Percentiles rank a stretch among this genome's conserved stretches.
These are phyloP conservation scores for Aspergillus alliaceus DNA, from an alignment of 2,329 filamentous ascomycete species.

Conservation along the genomic window DNA sequence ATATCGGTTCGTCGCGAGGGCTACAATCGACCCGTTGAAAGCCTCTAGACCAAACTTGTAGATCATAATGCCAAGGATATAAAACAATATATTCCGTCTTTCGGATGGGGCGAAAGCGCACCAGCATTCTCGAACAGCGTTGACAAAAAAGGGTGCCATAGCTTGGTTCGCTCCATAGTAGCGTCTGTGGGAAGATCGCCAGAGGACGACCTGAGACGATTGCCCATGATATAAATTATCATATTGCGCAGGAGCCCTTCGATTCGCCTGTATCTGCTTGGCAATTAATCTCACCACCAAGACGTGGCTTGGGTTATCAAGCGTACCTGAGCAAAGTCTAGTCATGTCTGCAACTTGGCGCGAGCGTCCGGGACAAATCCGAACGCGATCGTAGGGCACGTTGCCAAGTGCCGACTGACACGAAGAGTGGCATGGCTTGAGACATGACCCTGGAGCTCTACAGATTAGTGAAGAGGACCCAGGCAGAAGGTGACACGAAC, in stretches of 20 bases:
- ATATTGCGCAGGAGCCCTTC: not conserved
- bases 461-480: not conserved
- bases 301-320: not conserved
- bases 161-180: slow-evolving; percentile 7
- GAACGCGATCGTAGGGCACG: not conserved
- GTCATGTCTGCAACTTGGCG: not conserved
- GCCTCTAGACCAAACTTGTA: slow-evolving; percentile 18
- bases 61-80: slow-evolving; percentile 16
- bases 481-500: no score
- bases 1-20: slow-evolving; percentile 16
- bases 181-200: not conserved
- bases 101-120: slow-evolving; percentile 12
- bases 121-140: slow-evolving; percentile 10
- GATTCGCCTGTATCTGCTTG: not conserved
- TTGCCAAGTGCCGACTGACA: not conserved
- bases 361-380: not conserved
- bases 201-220: not conserved
- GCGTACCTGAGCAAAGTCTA: not conserved
- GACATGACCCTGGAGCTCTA: not conserved
- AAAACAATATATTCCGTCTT: slow-evolving; percentile 11
- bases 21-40: slow-evolving; percentile 17
- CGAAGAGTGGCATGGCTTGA: not conserved
- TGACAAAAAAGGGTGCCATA: slow-evolving; percentile 13
- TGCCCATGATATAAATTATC: slow-evolving; percentile 5
- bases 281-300: not conserved